Base-by-base conservation (phyloP, 352 stramenopile species). In the Plasmopara viticola region DNA sequence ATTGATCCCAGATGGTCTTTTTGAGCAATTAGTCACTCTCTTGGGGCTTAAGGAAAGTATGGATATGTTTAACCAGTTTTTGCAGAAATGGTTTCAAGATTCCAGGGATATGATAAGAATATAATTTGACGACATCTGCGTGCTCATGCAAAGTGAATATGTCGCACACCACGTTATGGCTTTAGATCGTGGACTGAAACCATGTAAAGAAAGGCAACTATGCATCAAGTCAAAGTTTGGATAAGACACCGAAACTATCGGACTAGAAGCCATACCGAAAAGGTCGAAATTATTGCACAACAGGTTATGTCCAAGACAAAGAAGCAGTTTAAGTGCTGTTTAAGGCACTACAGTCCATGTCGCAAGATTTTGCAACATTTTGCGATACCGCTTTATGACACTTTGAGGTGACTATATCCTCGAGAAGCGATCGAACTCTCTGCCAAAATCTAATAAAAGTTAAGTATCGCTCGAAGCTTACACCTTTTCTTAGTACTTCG, bases 41-140 rank as follows among this genome's bases (percentile, higher is more conserved):
- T 48, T 43, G 41, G 9, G 44, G 30, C 12, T 52, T 0, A 48
- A 35, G n/a, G 35, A 28, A n/a, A 52, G 35, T 10, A 28, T 44
- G 1, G 44, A 35, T 4, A 43, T 29, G 2, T 48, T 58, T 35
- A 47, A 53, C 15, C 0, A 44, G 2, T 31, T 58, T 3, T n/a
- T 48, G 5, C 9, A 52, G n/a, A 17, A 6, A 1, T n/a, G 38
- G 25, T 58, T 58, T 6, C 33, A 35, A 0, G 20, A 58, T 14
- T 48, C 37, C n/a, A 13, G 25, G n/a, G 35, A 58, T 9, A 9
- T 39, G 6, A 58, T 48, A 35, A 14, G 25, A 2, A 43, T 58
- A 8, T 58, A 48, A 13, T 57, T 57, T 17, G 9, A 58, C 29
- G 34, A 35, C 20, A 58, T 48, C 1, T 51, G 47, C 15, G 44